Percentiles rank a stretch among this genome's conserved stretches.
Conservation (phyloP, 257 asterid genomes). For the Solanum arcanum region DNA sequence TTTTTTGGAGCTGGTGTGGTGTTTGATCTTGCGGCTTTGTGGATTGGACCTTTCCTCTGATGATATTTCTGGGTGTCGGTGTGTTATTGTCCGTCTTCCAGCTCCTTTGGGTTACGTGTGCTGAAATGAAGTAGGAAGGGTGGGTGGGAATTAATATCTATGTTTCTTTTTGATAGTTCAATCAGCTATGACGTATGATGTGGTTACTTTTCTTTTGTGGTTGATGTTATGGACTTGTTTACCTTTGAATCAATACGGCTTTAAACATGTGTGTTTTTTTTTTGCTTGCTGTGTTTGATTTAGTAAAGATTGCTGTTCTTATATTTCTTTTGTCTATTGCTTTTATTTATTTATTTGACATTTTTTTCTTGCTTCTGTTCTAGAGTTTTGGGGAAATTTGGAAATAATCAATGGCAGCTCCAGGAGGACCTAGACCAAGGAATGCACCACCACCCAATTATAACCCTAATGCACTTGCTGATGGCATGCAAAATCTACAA, state of each 20-base stretch:
- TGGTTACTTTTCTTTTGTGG: background rate
- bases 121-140: background rate
- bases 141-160: background rate
- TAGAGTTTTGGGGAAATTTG: background rate
- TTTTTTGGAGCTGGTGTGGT: background rate
- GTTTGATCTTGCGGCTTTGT: background rate
- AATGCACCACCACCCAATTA: conserved; percentile 64
- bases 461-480: conserved; percentile 68
- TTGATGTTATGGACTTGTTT: background rate
- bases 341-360: background rate
- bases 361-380: background rate
- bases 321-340: background rate
- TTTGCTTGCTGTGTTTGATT: background rate
- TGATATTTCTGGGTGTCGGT: background rate
- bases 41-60: background rate
- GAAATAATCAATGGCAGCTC: conserved; percentile 66
- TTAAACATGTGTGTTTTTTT: background rate
- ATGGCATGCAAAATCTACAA: conserved; percentile 75
- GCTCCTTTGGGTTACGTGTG: background rate
- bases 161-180: background rate
- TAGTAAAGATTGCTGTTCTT: background rate
- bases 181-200: background rate
- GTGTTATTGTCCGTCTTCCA: background rate
- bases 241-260: background rate
- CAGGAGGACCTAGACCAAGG: conserved; percentile 87